Evolutionary conservation across 2,329 filamentous ascomycete genomes (phyloP).

Genomic region (Aspergillus fumigatus): DNA sequence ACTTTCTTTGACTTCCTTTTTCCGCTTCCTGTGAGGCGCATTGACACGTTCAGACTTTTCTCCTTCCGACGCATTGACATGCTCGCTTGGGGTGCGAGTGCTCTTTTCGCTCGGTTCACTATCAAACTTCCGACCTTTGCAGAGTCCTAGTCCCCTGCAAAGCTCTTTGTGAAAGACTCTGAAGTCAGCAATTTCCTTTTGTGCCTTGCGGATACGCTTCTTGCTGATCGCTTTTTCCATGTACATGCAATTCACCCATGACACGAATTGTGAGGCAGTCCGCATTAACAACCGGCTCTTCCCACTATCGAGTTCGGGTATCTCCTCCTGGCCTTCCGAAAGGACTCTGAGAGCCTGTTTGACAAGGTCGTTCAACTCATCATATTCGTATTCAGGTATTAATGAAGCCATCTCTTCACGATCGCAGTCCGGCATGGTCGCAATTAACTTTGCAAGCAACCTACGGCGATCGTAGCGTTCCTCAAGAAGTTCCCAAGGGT

Average conservation of each 20-base stretch:
- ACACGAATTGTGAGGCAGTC: slow-evolving; percentile 26
- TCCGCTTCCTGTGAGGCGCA: slow-evolving; percentile 45
- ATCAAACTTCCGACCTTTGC: slow-evolving; percentile 1
- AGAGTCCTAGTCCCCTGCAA: slow-evolving; percentile 15
- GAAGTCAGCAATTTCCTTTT: slow-evolving; percentile 21
- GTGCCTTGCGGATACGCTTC: slow-evolving; percentile 19
- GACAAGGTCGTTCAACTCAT: slow-evolving; percentile 10
- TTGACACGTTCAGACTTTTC: not conserved
- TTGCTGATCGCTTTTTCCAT: slow-evolving; percentile 17
- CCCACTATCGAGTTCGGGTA: slow-evolving; percentile 4
- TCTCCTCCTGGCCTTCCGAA: not conserved
- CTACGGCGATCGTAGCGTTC: slow-evolving; percentile 34
- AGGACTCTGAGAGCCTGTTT: slow-evolving; percentile 15
- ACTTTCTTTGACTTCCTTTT: slow-evolving; percentile 46
- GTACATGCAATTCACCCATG: slow-evolving; percentile 27
- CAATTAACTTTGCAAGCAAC: slow-evolving; percentile 30
- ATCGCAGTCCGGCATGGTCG: slow-evolving; percentile 17
- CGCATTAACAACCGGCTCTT: slow-evolving; percentile 19
- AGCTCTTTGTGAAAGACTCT: slow-evolving; percentile 29
- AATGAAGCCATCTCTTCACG: slow-evolving; percentile 8
- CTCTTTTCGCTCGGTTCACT: not conserved
- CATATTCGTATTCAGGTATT: slow-evolving; percentile 11
- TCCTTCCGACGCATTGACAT: not conserved
- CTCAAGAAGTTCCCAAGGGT: slow-evolving; percentile 35
- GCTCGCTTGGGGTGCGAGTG: not conserved